Evolutionary conservation across 2,329 filamentous ascomycete species (phyloP), one percentile per base, ranked within the genome.

Genomic region (Colletotrichum sansevieriae): DNA sequence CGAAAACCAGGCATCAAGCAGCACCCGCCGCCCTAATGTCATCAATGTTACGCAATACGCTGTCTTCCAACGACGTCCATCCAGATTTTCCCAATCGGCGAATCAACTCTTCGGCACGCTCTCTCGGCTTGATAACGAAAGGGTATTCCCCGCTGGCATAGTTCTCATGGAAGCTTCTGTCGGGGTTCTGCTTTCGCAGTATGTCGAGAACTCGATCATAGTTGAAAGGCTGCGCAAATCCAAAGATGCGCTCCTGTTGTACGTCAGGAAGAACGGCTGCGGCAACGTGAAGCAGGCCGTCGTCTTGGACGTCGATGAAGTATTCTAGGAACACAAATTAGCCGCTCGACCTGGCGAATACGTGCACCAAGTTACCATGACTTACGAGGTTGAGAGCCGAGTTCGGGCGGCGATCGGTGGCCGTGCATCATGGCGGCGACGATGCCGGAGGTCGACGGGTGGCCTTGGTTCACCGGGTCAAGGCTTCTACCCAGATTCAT

Each of bases 241-340:
- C 87, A 72, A 89, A 87, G 9, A 90, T 74, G 1, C 88, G 82
- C 72, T 89, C 82, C 0, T 80, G 79, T 2, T 76, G 68, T 0
- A 88, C 80, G 0, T 79, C 77, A 0, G 79, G 77, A 22, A 86
- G 77, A 0, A 87, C 77, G 8, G 85, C 76, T 0, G 83, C 87
- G 3, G 84, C 83, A 3, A 89, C 78, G 46, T 89, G 87, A 0
- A 90, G 74, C 0, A 82, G 77, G 0, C 85, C 87, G 3, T 73
- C 73, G 59, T 89, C 86, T 11, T 83, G 76, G 0, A 85, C 81
- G 71, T 86, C 78, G 25, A 86, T 76, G 72, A 76, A 82, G 74
- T 82, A 79, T 74, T 78, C 82, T 87, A 3, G 4, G n/a, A 2
- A 2, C 0, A 6, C 9, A 18, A 11, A 35, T 57, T 2, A 18